These are phyloP conservation scores for Davidsoniella australis DNA, from an alignment of 2,329 filamentous ascomycete species.

Conservation along the genomic window DNA sequence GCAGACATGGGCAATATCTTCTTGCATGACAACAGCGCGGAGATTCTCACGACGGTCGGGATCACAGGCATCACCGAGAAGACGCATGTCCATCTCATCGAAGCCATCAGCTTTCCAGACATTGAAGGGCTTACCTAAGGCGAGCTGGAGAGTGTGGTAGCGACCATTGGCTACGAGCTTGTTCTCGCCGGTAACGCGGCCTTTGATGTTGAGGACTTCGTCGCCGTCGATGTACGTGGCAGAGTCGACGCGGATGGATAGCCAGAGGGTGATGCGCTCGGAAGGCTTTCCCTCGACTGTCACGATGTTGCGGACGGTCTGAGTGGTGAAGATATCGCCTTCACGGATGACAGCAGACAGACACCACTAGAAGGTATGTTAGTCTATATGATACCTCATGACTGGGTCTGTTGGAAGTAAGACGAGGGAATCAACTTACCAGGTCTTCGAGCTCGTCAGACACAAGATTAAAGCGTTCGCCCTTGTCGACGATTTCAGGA, in stretches of 20 bases:
- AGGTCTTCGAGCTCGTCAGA: constrained; percentile 31
- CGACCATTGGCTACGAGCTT: constrained; percentile 34
- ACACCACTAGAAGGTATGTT: too few species aligned
- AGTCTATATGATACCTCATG: too few species aligned
- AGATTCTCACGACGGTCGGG: constrained; percentile 66
- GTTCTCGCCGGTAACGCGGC: constrained; percentile 36
- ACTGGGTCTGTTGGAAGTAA: too few species aligned
- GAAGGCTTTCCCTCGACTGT: constrained; percentile 31
- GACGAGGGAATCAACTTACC: constrained; percentile 18
- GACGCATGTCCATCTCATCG: constrained; percentile 74
- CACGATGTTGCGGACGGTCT: constrained; percentile 38
- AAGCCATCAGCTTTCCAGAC: constrained; percentile 69
- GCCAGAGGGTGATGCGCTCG: constrained; percentile 37
- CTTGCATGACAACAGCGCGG: constrained; percentile 86
- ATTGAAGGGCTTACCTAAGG: constrained; percentile 74
- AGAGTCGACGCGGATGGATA: constrained; percentile 38
- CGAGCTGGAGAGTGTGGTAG: constrained; percentile 56
- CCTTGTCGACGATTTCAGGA: constrained; percentile 23
- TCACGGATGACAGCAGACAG: constrained; percentile 38
- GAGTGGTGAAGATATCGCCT: constrained; percentile 35
- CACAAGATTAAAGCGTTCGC: constrained; percentile 24
- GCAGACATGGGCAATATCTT: constrained; percentile 69
- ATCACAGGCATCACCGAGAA: constrained; percentile 62
- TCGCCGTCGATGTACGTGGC: constrained; percentile 41
- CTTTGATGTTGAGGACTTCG: constrained; percentile 38